These are phyloP conservation scores for Plasmodium vivax DNA, from an alignment of 169 alveolate genomes.

Conservation along the genomic window DNA sequence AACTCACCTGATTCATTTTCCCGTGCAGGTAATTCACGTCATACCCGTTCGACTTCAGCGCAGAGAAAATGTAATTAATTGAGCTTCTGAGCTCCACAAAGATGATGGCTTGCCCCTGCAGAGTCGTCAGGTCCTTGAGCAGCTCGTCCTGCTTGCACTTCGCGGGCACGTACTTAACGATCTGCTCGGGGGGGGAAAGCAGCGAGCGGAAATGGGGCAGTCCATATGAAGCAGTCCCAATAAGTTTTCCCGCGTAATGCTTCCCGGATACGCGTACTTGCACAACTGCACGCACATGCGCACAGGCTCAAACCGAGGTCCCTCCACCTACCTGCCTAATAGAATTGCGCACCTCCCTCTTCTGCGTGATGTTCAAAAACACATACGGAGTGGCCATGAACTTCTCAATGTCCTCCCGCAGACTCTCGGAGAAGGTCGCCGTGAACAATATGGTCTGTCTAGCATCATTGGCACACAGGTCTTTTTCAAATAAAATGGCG, in stretches of 20 bases:
- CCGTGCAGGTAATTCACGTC: constrained; percentile 49
- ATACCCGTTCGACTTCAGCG: constrained; percentile 36
- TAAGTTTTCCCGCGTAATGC: not conserved
- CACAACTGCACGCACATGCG: not conserved
- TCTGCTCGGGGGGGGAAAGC: not conserved
- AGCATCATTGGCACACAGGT: constrained; percentile 21
- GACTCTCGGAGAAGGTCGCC: constrained; percentile 38
- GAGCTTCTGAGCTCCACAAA: constrained; percentile 52
- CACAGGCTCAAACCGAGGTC: not conserved
- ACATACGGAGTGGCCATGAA: constrained; percentile 39
- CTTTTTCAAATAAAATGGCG: constrained; percentile 40
- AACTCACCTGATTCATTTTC: constrained; percentile 37
- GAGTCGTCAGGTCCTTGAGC: constrained; percentile 13
- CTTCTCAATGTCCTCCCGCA: constrained; percentile 20
- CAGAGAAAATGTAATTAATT: constrained; percentile 20
- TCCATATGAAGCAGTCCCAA: not conserved
- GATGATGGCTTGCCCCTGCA: constrained; percentile 55
- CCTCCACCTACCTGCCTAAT: constrained; percentile 15
- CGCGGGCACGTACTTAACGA: constrained; percentile 39
- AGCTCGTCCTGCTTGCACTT: constrained; percentile 28
- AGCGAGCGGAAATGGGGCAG: not conserved
- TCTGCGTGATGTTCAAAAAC: constrained; percentile 32
- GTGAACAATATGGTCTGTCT: constrained; percentile 47
- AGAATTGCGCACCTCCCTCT: constrained; percentile 38
- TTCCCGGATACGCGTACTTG: not conserved